Evolutionary conservation across 805 yeast genomes (phyloP).

Genomic region (Kodamaea lidongshanica): DNA sequence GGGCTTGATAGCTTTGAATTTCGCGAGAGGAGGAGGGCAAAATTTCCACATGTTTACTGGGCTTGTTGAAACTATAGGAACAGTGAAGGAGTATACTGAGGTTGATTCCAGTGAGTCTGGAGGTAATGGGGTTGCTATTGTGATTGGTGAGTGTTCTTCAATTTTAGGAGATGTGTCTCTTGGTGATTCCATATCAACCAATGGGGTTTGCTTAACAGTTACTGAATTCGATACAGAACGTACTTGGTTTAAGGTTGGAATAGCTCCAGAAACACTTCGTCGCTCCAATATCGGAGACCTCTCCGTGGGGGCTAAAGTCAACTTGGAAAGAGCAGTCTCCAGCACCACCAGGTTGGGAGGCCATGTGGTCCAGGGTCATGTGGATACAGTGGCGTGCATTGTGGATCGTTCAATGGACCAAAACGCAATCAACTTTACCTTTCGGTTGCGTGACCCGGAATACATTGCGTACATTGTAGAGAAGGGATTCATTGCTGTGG

Average conservation of each 20-base stretch:
- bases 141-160: constrained; percentile 52
- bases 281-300: constrained; percentile 70
- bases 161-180: constrained; percentile 77
- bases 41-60: constrained; percentile 82
- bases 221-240: constrained; percentile 58
- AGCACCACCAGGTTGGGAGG: constrained; percentile 89
- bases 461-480: constrained; percentile 76
- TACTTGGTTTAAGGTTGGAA: constrained; percentile 72
- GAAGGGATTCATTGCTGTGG: constrained; percentile 89
- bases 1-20: no score
- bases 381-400: constrained; percentile 79
- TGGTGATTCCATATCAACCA: constrained; percentile 90
- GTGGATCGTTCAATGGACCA: constrained; percentile 51
- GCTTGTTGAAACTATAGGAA: constrained; percentile 78
- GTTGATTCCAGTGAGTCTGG: constrained; percentile 50
- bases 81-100: constrained; percentile 43
- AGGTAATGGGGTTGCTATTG: constrained; percentile 70
- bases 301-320: constrained; percentile 55
- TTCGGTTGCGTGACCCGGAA: constrained; percentile 58
- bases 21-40: no score
- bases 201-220: constrained; percentile 89
- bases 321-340: constrained; percentile 87
- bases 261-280: constrained; percentile 86
- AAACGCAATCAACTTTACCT: constrained; percentile 71
- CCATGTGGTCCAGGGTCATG: constrained; percentile 96